Evolutionary conservation across 768 basidiomycete species (phyloP), one percentile per base, ranked within the genome.

Genomic region (Panaeolus papilionaceus): DNA sequence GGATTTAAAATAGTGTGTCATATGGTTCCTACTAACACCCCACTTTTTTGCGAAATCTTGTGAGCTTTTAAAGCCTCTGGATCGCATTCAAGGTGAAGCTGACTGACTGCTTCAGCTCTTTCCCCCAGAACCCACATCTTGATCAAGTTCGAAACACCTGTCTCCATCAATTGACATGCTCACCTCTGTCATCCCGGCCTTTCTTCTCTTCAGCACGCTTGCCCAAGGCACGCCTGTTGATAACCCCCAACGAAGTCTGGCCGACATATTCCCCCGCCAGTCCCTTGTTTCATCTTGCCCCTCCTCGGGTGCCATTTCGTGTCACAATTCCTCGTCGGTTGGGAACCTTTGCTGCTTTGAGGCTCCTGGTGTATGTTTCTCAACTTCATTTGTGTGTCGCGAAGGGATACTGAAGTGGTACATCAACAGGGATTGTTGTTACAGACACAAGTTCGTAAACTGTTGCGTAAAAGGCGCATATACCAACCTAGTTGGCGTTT

Each of bases 291-390:
- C 79, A 66, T 87, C 89, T 1, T 81, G 86, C n/a, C 92, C 90
- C 71, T 80, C 85, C 1, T 80, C 83, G 0, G 78, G 79, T 47
- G 71, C 79, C 3, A 72, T 76, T 23, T 91, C 90, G 37, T 92
- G 91, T 76, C 82, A 84, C 62, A 86, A 85, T 68, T 80, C 83
- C 0, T 77, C 86, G 0, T 65, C 75, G 0, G 80, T 84, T 58
- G 76, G 81, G 1, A 75, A 86, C 65, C 74, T 81, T 11, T 92
- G 91, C 74, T 92, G 92, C 74, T 89, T 88, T 67, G 89, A 92
- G 76, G 75, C 81, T 26, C 90, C 90, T 18, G 86, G 89, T 67
- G 89, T 92, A 72, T 64, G 86, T 80, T 0, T 68, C 64, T 44
- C 42, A 61, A 54, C 38, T 14, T 61, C 28, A 39, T 61, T 26